phyloP scores from a whole-genome alignment of 345 rosid species.

The Tarenaya hassleriana region DNA sequence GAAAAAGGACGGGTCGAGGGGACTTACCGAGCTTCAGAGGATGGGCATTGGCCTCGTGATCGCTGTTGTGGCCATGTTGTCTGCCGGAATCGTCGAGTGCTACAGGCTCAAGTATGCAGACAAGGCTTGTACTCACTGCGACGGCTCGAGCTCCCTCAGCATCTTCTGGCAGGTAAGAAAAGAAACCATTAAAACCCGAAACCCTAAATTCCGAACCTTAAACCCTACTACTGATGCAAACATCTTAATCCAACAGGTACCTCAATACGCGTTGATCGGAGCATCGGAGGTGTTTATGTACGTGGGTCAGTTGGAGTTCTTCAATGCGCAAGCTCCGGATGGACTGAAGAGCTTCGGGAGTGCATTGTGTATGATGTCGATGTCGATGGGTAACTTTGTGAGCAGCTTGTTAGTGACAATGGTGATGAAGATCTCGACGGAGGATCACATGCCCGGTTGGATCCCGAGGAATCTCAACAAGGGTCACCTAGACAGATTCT shows the following conservation, averaged over 20 bases:
- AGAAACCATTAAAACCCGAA: no score
- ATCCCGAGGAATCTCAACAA: conserved; percentile 81
- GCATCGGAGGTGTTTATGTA: conserved; percentile 99
- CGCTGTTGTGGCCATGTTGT: conserved; percentile 67
- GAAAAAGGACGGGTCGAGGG: conserved; percentile 40
- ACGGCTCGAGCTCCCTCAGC: conserved; percentile 56
- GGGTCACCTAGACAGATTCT: conserved; percentile 87
- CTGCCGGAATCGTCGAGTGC: conserved; percentile 70
- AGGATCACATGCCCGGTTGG: conserved; percentile 79
- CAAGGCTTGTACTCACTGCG: conserved; percentile 25
- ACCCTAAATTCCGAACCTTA: no score
- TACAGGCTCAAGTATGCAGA: conserved; percentile 56
- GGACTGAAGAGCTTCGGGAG: conserved; percentile 96
- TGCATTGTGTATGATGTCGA: conserved; percentile 92
- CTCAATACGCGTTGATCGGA: conserved; percentile 82
- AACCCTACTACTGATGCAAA: no score
- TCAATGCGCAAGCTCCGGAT: conserved; percentile 84
- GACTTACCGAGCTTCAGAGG: conserved; percentile 80
- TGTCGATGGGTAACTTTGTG: conserved; percentile 88
- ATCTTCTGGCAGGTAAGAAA: conserved; percentile 96
- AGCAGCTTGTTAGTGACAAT: conserved; percentile 76
- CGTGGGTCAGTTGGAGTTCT: conserved; percentile 92
- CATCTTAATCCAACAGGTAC: no score
- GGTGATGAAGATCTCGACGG: conserved; percentile 74
- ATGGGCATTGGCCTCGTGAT: conserved; percentile 88